phyloP scores from a whole-genome alignment of 306 rosid genomes.

The Ziziphus jujuba region DNA sequence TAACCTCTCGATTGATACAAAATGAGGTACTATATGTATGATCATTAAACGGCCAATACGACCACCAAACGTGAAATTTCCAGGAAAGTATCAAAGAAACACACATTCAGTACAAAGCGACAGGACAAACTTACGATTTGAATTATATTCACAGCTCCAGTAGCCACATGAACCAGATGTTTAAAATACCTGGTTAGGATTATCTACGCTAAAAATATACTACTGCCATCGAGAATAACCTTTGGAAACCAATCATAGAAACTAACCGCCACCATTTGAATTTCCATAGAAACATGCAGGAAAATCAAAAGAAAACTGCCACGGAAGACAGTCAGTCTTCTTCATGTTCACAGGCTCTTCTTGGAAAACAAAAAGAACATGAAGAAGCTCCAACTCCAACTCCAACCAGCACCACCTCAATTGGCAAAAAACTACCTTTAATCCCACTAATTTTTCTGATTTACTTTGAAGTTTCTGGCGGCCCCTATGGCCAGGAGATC shows the following conservation, averaged over 20 bases:
- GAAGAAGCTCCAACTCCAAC: background rate
- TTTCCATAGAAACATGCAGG: background rate
- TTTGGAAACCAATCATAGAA: constrained; percentile 7
- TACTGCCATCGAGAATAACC: background rate
- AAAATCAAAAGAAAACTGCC: constrained; percentile 7
- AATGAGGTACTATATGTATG: background rate
- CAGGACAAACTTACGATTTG: background rate
- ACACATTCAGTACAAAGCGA: background rate
- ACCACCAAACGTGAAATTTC: constrained; percentile 23
- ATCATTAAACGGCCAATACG: background rate
- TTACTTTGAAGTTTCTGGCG: constrained; percentile 76
- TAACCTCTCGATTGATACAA: too few species aligned
- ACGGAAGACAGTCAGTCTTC: constrained; percentile 15
- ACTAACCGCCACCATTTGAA: background rate
- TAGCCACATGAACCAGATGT: constrained; percentile 1
- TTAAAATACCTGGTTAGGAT: background rate
- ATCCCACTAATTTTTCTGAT: constrained; percentile 62
- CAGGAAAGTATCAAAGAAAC: constrained; percentile 26
- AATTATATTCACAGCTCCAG: background rate
- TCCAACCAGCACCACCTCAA: constrained; percentile 10
- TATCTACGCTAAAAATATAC: background rate
- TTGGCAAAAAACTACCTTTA: constrained; percentile 36
- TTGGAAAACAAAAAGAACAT: constrained; percentile 10
- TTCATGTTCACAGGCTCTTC: constrained; percentile 19
- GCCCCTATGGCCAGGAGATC: constrained; percentile 72